Conservation (phyloP, 345 rosid genomes). For the Turnera subulata region DNA sequence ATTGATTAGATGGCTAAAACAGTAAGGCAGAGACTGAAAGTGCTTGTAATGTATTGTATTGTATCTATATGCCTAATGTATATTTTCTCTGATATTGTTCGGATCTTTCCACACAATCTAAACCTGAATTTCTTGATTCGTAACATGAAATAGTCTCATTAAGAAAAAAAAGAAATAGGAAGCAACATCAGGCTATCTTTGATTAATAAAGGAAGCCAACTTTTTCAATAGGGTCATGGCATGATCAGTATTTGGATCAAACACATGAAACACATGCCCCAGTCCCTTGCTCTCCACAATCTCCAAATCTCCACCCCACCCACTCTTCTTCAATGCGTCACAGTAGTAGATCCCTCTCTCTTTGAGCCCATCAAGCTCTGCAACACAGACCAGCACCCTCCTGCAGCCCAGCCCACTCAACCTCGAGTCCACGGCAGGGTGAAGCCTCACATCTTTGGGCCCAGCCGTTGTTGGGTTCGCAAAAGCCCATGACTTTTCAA, state of each 20-base stretch:
- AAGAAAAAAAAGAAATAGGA: too few species aligned
- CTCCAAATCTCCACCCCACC: slow-evolving; percentile 9
- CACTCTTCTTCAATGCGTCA: background rate
- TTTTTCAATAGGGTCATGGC: background rate
- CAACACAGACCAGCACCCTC: slow-evolving; percentile 6
- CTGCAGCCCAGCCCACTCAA: slow-evolving; percentile 2
- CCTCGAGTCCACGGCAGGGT: slow-evolving; percentile 27
- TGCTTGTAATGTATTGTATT: too few species aligned
- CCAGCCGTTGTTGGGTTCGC: slow-evolving; percentile 25
- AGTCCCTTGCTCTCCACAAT: background rate
- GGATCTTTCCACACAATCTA: too few species aligned
- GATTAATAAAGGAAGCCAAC: background rate
- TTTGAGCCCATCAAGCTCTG: background rate
- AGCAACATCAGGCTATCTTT: background rate
- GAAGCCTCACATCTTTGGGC: slow-evolving; percentile 26
- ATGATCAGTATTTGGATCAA: background rate
- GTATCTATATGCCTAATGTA: too few species aligned
- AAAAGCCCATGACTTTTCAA: slow-evolving; percentile 20
- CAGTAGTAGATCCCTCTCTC: background rate
- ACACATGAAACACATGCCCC: slow-evolving; percentile 8
- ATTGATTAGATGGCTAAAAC: too few species aligned
- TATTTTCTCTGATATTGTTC: too few species aligned
- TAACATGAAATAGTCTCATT: too few species aligned
- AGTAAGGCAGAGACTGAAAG: too few species aligned
- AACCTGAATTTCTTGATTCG: too few species aligned